phyloP scores from a whole-genome alignment of 768 basidiomycete genomes.

The Xerocomellus dryophilus region DNA sequence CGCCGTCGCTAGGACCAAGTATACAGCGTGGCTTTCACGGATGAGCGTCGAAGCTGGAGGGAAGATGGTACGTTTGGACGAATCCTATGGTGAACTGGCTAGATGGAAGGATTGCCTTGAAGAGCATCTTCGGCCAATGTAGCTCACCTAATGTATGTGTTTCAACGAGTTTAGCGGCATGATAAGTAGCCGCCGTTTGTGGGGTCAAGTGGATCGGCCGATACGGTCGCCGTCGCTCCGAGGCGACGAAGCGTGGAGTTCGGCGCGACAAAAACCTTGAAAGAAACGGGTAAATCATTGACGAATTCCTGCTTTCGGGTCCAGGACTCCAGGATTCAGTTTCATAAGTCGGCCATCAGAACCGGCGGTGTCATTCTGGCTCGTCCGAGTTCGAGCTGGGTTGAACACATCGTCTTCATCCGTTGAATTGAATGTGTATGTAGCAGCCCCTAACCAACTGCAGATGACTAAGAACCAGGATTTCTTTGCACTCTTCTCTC shows the following conservation, averaged over 20 bases:
- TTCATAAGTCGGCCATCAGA: too few species aligned
- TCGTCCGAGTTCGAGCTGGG: too few species aligned
- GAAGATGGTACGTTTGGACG: slow-evolving; percentile 49
- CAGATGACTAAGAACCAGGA: too few species aligned
- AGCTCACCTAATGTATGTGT: background rate
- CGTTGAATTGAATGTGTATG: too few species aligned
- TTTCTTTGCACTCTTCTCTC: too few species aligned
- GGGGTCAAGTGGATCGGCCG: background rate
- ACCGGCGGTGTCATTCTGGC: too few species aligned
- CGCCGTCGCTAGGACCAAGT: slow-evolving; percentile 13
- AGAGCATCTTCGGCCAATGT: slow-evolving; percentile 3
- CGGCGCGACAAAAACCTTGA: background rate
- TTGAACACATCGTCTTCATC: too few species aligned
- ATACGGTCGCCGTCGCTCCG: background rate
- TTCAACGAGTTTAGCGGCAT: background rate
- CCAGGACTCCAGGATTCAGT: too few species aligned
- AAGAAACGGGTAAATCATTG: background rate
- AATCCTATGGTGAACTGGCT: slow-evolving; percentile 45
- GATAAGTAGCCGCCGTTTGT: background rate
- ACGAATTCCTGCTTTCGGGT: too few species aligned
- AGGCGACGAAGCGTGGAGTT: background rate
- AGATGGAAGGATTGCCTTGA: slow-evolving; percentile 36
- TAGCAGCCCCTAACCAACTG: too few species aligned
- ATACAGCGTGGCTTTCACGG: slow-evolving; percentile 14
- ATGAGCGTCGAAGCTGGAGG: slow-evolving; percentile 30